These are phyloP conservation scores for Colletotrichum siamense DNA, from an alignment of 2,329 filamentous ascomycete species.

Conservation along the genomic window DNA sequence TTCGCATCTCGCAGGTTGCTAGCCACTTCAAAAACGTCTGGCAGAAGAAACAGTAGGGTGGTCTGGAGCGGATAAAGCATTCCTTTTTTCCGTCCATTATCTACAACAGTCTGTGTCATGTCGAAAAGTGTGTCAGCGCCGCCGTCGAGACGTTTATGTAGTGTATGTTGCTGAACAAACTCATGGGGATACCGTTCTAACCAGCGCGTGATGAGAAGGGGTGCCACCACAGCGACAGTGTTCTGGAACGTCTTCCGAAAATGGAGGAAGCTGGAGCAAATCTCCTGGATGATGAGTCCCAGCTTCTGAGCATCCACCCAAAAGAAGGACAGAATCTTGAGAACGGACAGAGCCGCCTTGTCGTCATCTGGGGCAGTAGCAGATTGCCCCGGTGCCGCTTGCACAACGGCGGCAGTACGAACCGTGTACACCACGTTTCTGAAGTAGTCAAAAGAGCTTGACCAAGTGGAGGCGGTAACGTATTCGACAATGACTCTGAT, in stretches of 20 bases:
- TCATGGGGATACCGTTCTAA: slow-evolving; percentile 69
- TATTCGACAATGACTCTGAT: slow-evolving; percentile 67
- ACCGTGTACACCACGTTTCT: slow-evolving; percentile 57
- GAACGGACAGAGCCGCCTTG: slow-evolving; percentile 54
- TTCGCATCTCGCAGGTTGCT: slow-evolving; percentile 71
- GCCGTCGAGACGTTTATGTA: slow-evolving; percentile 67
- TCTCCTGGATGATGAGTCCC: slow-evolving; percentile 66
- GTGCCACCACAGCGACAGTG: slow-evolving; percentile 66
- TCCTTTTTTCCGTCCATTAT: slow-evolving; percentile 60
- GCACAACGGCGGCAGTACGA: slow-evolving; percentile 47
- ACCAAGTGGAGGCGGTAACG: slow-evolving; percentile 69
- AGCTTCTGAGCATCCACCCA: slow-evolving; percentile 70
- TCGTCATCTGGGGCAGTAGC: slow-evolving; percentile 54
- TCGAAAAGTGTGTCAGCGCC: slow-evolving; percentile 73
- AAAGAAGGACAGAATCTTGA: slow-evolving; percentile 66
- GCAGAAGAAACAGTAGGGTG: slow-evolving; percentile 66
- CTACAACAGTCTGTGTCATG: slow-evolving; percentile 67
- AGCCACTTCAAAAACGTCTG: slow-evolving; percentile 73
- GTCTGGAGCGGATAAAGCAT: slow-evolving; percentile 68
- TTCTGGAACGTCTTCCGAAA: slow-evolving; percentile 69
- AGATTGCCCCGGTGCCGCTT: slow-evolving; percentile 42
- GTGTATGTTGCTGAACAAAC: slow-evolving; percentile 67
- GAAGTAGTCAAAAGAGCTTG: slow-evolving; percentile 63
- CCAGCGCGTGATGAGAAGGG: slow-evolving; percentile 69
- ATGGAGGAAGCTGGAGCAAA: slow-evolving; percentile 71